Conservation (phyloP, 1,139 yeast genomes). For the Candida labiduridarum region DNA sequence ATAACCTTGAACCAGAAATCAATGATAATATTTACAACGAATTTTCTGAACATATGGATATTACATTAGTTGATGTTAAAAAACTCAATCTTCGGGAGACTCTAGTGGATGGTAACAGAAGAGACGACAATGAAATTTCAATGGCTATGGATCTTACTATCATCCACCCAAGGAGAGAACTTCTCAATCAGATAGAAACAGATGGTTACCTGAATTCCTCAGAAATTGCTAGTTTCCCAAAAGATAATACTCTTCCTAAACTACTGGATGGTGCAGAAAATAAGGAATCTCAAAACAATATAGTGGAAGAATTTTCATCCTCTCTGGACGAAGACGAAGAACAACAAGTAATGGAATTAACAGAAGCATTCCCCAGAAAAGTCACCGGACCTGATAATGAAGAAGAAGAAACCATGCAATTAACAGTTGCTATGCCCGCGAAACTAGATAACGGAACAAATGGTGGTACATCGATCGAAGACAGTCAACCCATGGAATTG, state of each 20-base stretch:
- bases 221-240: not conserved
- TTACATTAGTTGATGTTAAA: constrained; percentile 3
- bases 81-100: constrained; percentile 1
- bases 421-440: not conserved
- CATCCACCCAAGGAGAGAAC: not conserved
- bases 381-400: not conserved
- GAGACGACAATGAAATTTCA: constrained; percentile 6
- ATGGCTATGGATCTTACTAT: constrained; percentile 5
- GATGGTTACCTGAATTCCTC: not conserved
- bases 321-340: constrained; percentile 7
- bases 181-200: not conserved
- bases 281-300: not conserved
- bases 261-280: not conserved
- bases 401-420: constrained; percentile 5
- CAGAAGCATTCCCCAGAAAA: constrained; percentile 14
- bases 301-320: not conserved
- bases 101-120: not conserved
- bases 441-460: not conserved
- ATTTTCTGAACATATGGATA: constrained; percentile 6
- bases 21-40: not conserved
- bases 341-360: constrained; percentile 18
- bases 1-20: not conserved
- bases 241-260: not conserved
- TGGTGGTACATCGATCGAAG: not conserved
- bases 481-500: constrained; percentile 16